Conservation (phyloP, 2,329 filamentous ascomycete species). For the Cladosporium velox region DNA sequence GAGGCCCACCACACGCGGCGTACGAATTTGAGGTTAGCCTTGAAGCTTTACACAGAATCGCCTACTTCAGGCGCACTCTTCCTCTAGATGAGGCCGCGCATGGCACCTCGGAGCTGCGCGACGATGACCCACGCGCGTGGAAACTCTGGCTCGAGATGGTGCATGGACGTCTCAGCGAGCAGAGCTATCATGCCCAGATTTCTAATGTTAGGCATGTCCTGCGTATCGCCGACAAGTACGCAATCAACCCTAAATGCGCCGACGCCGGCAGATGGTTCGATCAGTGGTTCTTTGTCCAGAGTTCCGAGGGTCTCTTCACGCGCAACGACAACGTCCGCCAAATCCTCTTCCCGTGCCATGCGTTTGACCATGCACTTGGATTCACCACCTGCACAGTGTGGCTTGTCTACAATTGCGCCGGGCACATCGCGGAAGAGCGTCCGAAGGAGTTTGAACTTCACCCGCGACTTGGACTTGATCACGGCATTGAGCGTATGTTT, state of each 20-base stretch:
- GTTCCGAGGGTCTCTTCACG: background rate
- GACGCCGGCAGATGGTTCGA: conserved; percentile 24
- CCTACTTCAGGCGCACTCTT: background rate
- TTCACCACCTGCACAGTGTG: conserved; percentile 35
- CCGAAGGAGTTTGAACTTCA: conserved; percentile 24
- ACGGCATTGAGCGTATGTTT: conserved; percentile 13
- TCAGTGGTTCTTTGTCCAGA: conserved; percentile 20
- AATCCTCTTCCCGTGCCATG: conserved; percentile 34
- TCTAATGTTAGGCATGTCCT: conserved; percentile 26
- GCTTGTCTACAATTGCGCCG: conserved; percentile 37
- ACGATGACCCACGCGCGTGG: background rate
- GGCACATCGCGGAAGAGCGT: conserved; percentile 33
- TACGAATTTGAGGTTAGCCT: conserved; percentile 9
- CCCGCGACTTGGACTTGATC: conserved; percentile 6
- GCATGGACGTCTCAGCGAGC: conserved; percentile 12
- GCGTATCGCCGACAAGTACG: conserved; percentile 25
- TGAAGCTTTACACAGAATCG: background rate
- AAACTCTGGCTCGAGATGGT: conserved; percentile 26
- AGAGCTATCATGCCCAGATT: conserved; percentile 13
- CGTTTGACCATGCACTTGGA: conserved; percentile 35
- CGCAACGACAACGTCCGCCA: background rate
- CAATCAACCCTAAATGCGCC: conserved; percentile 11
- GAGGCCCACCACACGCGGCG: background rate
- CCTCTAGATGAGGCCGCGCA: background rate
- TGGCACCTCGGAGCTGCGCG: background rate